Evolutionary conservation across 306 rosid species (phyloP), one percentile per base, ranked within the genome.

Genomic region (Vigna radiata): DNA sequence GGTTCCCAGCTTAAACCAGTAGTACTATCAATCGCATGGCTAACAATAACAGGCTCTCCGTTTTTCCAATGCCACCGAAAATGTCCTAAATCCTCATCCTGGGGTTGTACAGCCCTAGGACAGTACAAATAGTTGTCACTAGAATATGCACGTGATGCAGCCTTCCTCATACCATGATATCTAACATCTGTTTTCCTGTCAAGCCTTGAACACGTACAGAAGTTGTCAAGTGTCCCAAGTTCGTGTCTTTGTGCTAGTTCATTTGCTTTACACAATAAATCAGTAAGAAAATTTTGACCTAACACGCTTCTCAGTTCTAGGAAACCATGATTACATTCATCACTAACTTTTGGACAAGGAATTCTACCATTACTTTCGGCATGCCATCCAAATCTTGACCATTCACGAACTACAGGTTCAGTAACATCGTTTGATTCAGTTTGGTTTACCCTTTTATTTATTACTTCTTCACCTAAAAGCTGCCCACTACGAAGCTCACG

Each of bases 1-100:
- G 98, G 98, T 69, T 94, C 97, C 97, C 97, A 94, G 83, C 97
- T 91, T 83, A 91, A 88, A 19, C 97, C 97, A 8, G 91, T 77
- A 14, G 89, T 68, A 55, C 86, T 81, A 63, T 88, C 89, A 76
- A 94, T 96, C 49, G 83, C 96, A 82, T 90, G 31, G 31, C 31
- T 29, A 29, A 29, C 31, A 29, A 29, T 29, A 29, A 29, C 31
- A 29, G 31, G 31, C 31, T 29, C 31, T 29, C 31, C 31, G 2
- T 29, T 29, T 29, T 29, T 3, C 31, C 31, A 29, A 29, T 29
- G 98, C 82, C 62, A 83, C 79, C 89, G 94, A 73, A 94, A 94
- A 89, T 94, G 98, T 4, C 4, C 31, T 29, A 29, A 29, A 29
- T 29, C 31, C 31, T 29, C 31, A 77, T 85, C 93, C 44, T 47